phyloP scores from a whole-genome alignment of 2,329 filamentous ascomycete species.

The Fusarium incarnatum region DNA sequence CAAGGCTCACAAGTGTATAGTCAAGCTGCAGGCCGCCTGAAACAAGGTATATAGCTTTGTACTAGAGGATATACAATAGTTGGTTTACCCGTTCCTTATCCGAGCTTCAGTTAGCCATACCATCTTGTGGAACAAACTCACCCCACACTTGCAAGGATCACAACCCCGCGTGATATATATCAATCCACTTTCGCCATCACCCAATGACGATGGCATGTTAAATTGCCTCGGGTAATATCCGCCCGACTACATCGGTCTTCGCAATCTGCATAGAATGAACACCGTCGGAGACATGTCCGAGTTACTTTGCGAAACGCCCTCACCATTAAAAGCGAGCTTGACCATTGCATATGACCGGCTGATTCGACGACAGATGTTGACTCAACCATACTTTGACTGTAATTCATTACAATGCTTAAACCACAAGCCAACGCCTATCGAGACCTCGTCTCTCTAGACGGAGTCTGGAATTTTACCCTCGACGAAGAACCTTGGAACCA shows the following conservation, averaged over 20 bases:
- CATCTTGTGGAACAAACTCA: no score
- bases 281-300: neutral
- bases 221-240: no score
- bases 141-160: no score
- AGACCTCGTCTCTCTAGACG: neutral
- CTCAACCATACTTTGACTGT: no score
- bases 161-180: neutral
- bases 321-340: neutral
- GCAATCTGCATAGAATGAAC: neutral
- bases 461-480: neutral
- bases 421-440: neutral
- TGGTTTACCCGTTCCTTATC: no score
- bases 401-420: neutral
- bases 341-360: neutral
- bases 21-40: accelerated
- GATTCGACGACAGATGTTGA: neutral
- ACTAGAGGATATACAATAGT: no score
- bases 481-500: neutral
- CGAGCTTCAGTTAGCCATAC: no score
- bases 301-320: neutral
- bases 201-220: neutral
- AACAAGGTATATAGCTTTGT: no score
- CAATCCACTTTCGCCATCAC: neutral
- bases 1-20: neutral
- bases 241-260: neutral